phyloP scores from a whole-genome alignment of 345 rosid species.

The Lagerstroemia speciosa region DNA sequence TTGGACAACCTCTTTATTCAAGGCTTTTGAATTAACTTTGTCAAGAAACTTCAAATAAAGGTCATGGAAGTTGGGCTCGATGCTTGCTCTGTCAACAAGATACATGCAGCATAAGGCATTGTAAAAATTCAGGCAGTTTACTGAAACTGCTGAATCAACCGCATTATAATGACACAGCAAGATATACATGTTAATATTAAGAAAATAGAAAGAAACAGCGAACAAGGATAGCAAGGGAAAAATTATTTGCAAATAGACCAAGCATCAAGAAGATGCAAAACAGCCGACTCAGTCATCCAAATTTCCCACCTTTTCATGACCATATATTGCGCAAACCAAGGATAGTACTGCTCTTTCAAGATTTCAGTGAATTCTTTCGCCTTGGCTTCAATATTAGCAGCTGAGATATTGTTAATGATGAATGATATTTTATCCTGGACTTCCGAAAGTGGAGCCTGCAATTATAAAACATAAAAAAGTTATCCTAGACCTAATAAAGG shows the following conservation, averaged over 20 bases:
- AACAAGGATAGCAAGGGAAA: neutral
- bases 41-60: constrained; percentile 93
- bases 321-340: constrained; percentile 99
- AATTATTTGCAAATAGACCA: neutral
- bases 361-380: constrained; percentile 79
- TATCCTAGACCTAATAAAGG: neutral
- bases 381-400: constrained; percentile 67
- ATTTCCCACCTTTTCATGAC: constrained; percentile 85
- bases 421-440: constrained; percentile 85
- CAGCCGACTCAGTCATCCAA: constrained; percentile 1
- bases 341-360: constrained; percentile 67
- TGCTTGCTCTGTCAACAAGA: constrained; percentile 69
- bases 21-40: constrained; percentile 67
- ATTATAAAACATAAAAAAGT: constrained; percentile 5
- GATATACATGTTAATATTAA: neutral
- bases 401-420: constrained; percentile 77
- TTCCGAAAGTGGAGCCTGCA: constrained; percentile 79
- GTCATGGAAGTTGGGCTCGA: constrained; percentile 95
- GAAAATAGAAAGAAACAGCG: neutral
- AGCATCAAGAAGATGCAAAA: neutral
- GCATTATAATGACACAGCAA: neutral
- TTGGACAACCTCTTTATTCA: constrained; percentile 76
- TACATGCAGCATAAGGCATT: neutral
- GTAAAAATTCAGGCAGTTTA: neutral
- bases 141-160: neutral